Evolutionary conservation across 148 eudicot species (phyloP).

Genomic region (Bassia scoparia): DNA sequence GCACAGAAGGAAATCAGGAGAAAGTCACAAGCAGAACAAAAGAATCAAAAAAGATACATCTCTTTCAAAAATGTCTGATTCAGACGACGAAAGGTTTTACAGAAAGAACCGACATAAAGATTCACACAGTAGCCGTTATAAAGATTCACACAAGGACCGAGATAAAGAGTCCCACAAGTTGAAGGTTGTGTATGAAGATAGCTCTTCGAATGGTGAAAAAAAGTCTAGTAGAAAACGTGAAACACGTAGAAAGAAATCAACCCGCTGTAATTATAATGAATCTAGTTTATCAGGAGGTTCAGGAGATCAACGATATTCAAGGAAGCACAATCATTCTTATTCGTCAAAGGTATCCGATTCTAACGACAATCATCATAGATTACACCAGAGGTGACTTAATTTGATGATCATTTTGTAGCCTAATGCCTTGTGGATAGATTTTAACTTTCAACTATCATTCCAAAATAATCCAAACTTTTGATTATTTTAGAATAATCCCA

Average conservation of each 20-base stretch:
- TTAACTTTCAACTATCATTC: too few species aligned
- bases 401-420: slow-evolving; percentile 18
- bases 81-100: slow-evolving; percentile 32
- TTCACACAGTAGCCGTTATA: neutral
- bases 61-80: slow-evolving; percentile 35
- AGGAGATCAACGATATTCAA: slow-evolving; percentile 34
- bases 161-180: neutral
- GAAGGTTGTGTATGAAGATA: slow-evolving; percentile 5
- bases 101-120: slow-evolving; percentile 18
- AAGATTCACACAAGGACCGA: neutral
- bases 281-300: slow-evolving; percentile 39
- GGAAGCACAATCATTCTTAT: slow-evolving; percentile 28
- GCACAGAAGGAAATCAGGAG: slow-evolving; percentile 35
- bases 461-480: too few species aligned
- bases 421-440: too few species aligned
- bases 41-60: slow-evolving; percentile 27
- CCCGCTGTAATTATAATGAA: slow-evolving; percentile 8
- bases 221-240: slow-evolving; percentile 15
- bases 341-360: slow-evolving; percentile 31
- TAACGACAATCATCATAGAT: slow-evolving; percentile 16
- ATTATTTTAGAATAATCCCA: too few species aligned
- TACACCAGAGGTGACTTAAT: slow-evolving; percentile 7
- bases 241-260: neutral
- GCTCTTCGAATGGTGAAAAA: slow-evolving; percentile 7
- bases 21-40: slow-evolving; percentile 31